Evolutionary conservation across 2,329 filamentous ascomycete species (phyloP).

Genomic region (Xenosphaeropsis pyriputrescens): DNA sequence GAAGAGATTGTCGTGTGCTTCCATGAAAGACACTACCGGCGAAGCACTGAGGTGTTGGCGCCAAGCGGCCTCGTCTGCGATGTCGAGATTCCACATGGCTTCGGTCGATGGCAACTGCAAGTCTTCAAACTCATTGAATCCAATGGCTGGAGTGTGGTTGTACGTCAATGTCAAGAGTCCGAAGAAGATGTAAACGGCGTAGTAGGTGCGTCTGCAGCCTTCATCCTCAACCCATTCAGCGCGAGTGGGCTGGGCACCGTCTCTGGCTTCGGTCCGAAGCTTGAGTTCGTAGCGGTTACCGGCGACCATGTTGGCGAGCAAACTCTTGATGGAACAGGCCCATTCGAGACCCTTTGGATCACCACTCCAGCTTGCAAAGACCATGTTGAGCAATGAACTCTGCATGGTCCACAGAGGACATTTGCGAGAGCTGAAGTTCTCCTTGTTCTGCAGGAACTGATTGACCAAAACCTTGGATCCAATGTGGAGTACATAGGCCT

Average conservation of each 20-base stretch:
- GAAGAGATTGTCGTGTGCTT: slow-evolving; percentile 90
- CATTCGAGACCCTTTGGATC: slow-evolving; percentile 95
- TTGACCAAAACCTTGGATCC: slow-evolving; percentile 95
- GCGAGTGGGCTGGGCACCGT: slow-evolving; percentile 59
- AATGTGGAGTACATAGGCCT: slow-evolving; percentile 94
- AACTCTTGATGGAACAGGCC: slow-evolving; percentile 97
- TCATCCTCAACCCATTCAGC: slow-evolving; percentile 95
- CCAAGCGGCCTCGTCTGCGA: slow-evolving; percentile 70
- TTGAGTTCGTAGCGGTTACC: slow-evolving; percentile 95
- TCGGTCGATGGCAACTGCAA: slow-evolving; percentile 87
- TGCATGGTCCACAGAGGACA: slow-evolving; percentile 98
- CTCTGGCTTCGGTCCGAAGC: slow-evolving; percentile 77
- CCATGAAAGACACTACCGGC: slow-evolving; percentile 72
- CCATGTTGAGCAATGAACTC: slow-evolving; percentile 91
- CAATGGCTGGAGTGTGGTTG: slow-evolving; percentile 95
- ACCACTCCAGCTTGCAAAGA: slow-evolving; percentile 98
- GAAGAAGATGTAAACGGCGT: slow-evolving; percentile 98
- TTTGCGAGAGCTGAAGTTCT: slow-evolving; percentile 96
- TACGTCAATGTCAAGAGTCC: slow-evolving; percentile 88
- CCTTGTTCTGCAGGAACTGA: slow-evolving; percentile 94
- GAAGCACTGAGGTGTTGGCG: slow-evolving; percentile 59
- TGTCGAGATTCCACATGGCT: slow-evolving; percentile 80
- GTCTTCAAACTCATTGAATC: slow-evolving; percentile 95
- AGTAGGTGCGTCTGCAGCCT: slow-evolving; percentile 91
- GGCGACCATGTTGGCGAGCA: slow-evolving; percentile 96